Conservation (phyloP, 352 stramenopile species). For the Aphanomyces euteiches region DNA sequence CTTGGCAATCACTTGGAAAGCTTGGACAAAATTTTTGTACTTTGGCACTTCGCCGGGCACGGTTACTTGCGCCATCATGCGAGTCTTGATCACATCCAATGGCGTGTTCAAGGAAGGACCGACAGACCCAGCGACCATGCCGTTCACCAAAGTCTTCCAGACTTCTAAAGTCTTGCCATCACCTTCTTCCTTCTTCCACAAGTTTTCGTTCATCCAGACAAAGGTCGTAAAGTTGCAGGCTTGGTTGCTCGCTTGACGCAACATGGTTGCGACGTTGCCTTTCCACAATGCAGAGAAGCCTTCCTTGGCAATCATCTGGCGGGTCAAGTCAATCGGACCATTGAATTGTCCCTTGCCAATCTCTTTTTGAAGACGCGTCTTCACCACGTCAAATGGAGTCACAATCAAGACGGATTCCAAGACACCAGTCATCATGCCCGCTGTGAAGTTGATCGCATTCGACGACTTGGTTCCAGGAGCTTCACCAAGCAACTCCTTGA, state of each 20-base stretch:
- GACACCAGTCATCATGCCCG: slow-evolving; percentile 88
- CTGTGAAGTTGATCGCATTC: slow-evolving; percentile 74
- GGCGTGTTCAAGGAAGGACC: slow-evolving; percentile 86
- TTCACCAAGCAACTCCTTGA: slow-evolving; percentile 79
- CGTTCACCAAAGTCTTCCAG: slow-evolving; percentile 94
- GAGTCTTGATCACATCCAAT: slow-evolving; percentile 95
- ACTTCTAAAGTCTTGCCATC: slow-evolving; percentile 87
- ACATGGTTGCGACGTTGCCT: slow-evolving; percentile 93
- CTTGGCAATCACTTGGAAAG: slow-evolving; percentile 88
- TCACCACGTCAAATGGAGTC: slow-evolving; percentile 97
- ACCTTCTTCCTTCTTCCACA: slow-evolving; percentile 89
- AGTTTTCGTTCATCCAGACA: slow-evolving; percentile 86
- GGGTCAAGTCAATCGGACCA: slow-evolving; percentile 91
- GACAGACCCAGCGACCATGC: slow-evolving; percentile 81
- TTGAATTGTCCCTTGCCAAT: slow-evolving; percentile 85
- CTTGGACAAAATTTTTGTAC: slow-evolving; percentile 94
- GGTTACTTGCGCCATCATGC: slow-evolving; percentile 89
- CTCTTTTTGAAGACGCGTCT: slow-evolving; percentile 96
- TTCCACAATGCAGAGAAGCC: slow-evolving; percentile 94
- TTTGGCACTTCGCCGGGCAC: slow-evolving; percentile 88
- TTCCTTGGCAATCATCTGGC: slow-evolving; percentile 91
- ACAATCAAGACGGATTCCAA: slow-evolving; percentile 97
- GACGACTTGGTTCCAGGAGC: slow-evolving; percentile 69
- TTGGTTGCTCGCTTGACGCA: slow-evolving; percentile 96
- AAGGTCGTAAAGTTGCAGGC: slow-evolving; percentile 98